Percentiles rank a stretch among this genome's conserved stretches.
Conservation (phyloP, 1,284 basidiomycete genomes). For the Pyrrhoderma noxium region DNA sequence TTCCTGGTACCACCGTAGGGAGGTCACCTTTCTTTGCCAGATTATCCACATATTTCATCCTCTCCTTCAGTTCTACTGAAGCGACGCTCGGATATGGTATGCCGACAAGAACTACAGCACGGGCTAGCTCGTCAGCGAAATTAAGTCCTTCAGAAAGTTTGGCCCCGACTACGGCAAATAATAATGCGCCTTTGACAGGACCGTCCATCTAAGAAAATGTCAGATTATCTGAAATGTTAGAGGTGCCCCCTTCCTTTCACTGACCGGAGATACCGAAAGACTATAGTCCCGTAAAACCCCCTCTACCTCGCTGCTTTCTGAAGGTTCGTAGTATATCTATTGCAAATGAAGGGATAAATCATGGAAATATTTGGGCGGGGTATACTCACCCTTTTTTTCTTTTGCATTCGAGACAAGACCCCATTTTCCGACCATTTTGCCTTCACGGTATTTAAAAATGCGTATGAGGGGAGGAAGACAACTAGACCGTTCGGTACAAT, state of each 20-base stretch:
- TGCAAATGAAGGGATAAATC: background rate
- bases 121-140: conserved; percentile 85
- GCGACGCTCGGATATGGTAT: conserved; percentile 90
- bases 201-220: conserved; percentile 1
- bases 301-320: conserved; percentile 72
- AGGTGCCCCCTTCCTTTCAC: conserved; percentile 36
- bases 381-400: conserved; percentile 61
- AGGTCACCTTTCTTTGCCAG: conserved; percentile 28
- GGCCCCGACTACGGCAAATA: conserved; percentile 93
- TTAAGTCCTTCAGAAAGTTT: conserved; percentile 97
- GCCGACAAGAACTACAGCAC: conserved; percentile 85
- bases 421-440: conserved; percentile 61
- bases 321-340: conserved; percentile 87
- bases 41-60: conserved; percentile 78
- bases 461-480: conserved; percentile 92
- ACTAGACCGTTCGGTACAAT: conserved; percentile 74
- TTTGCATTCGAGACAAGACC: conserved; percentile 51
- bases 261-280: conserved; percentile 27
- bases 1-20: conserved; percentile 25
- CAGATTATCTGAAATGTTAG: conserved; percentile 26
- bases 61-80: conserved; percentile 86
- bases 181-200: conserved; percentile 46
- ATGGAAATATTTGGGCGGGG: background rate
- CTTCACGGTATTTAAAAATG: conserved; percentile 67
- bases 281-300: conserved; percentile 66